Base-by-base conservation (phyloP, 1,284 basidiomycete species). In the Cerioporus squamosus region DNA sequence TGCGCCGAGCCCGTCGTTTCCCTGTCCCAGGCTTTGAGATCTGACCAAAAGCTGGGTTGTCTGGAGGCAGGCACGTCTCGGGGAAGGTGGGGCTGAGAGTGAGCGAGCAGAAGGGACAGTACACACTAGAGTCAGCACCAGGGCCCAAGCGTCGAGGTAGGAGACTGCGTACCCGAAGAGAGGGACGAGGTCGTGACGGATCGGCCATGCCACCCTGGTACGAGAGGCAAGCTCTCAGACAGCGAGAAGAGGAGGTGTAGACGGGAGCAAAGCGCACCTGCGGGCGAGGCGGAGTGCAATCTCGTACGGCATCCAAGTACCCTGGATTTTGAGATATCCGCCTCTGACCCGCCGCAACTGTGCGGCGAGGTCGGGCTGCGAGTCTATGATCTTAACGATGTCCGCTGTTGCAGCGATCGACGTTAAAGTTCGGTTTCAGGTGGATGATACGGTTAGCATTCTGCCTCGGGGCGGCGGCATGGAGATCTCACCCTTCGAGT, bases 281-380 rank as follows among this genome's bases (percentile, higher is more conserved):
- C 91, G 83, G 60, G 91, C 87, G 42, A 93, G 76, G 58, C 85
- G 82, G 53, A 91, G 79, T 12, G 90, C 91, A 57, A 90, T 85
- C 86, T 93, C 90, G 72, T 90, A 93, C 24, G 91, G 91, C 88
- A 93, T 92, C 91, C 91, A 93, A 42, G 91, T 93, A 49, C 91
- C 91, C 70, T 94, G 91, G 51, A 94, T 94, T 76, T 94, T 93
- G 57, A 93, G 82, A 75, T 93, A 93, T 40, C 92, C 92, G 57
- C 92, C 92, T 53, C 91, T 84, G 22, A 94, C 91, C 61, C 91
- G 83, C 57, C 92, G 86, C 66, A 94, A 85, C 64, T 89, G 84
- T 20, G 86, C 80, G 26, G 91, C 91, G 45, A 94, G 80, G 74
- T 93, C 91, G 55, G 91, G 91, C 66, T 93, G 90, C 2, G 91